These are phyloP conservation scores for Claviceps fusiformis DNA, from an alignment of 2,329 filamentous ascomycete species.

Conservation along the genomic window DNA sequence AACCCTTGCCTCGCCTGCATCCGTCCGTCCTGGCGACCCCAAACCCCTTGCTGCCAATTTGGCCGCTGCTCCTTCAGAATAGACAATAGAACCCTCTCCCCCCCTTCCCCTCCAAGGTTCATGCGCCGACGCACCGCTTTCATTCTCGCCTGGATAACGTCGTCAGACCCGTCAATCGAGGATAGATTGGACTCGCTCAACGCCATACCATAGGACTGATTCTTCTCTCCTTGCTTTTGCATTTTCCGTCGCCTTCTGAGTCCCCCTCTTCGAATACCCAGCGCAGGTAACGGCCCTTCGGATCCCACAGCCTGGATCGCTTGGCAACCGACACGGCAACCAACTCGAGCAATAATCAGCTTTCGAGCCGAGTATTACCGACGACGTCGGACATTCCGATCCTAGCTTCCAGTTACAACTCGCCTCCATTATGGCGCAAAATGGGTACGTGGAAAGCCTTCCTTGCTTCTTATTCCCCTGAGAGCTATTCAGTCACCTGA, in stretches of 20 bases:
- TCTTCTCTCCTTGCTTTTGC: neutral
- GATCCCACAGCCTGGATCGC: neutral
- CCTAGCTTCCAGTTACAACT: neutral
- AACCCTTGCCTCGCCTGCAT: neutral
- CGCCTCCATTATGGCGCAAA: conserved; percentile 20
- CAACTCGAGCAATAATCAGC: neutral
- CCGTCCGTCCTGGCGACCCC: neutral
- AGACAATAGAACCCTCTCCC: neutral
- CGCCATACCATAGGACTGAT: neutral
- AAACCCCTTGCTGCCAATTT: neutral
- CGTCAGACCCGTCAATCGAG: neutral
- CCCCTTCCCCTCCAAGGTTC: neutral
- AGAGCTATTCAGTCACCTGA: neutral
- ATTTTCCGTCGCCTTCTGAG: neutral
- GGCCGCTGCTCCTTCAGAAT: conserved; percentile 3
- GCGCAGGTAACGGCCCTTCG: neutral
- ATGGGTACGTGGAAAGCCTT: conserved; percentile 12
- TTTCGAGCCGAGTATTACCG: neutral
- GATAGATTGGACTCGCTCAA: neutral
- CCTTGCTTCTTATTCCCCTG: neutral
- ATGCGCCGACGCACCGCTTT: conserved; percentile 5
- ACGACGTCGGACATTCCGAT: neutral
- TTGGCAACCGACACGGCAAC: neutral
- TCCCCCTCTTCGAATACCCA: neutral
- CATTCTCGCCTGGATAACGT: conserved; percentile 1